Base-by-base conservation (phyloP, 352 stramenopile species). In the Pythium monospermum region DNA sequence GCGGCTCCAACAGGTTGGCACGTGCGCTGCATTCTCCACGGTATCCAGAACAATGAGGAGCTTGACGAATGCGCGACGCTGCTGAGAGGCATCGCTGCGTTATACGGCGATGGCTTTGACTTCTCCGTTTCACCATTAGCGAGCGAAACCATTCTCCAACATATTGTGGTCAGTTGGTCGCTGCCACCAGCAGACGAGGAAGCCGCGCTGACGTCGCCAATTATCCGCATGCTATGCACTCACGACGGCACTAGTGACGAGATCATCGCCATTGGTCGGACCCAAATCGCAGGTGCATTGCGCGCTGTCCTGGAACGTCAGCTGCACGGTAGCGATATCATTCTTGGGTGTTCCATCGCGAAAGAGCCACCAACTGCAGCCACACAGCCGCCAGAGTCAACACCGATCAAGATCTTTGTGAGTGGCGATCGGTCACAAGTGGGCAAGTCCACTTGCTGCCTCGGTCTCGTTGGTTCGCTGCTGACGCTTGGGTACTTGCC, bases 401-500 rank as follows among this genome's bases (percentile, higher is more conserved):
- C 41, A 27, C 42, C 77, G 8, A 56, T 88, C 45, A 69, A 69
- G 25, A 49, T 94, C 6, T 94, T 91, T 50, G 52, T 94, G 35
- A 89, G 74, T 53, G 83, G 83, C 5, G 78, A 91, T 39, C 65
- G 78, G 49, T 81, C 91, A 12, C 87, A 98, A 54, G 96, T 98
- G 0, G 96, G 96, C 54, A 99, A 99, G 69, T 97, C 93, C 6
- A 98, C 86, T 25, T 83, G 97, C 21, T 99, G 92, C 71, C 73
- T 99, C 31, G 95, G 92, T 4, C 59, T 99, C 6, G 61, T 99
- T 10, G 94, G 91, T 2, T 69, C 78, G 26, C 64, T 98, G 6
- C 64, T 99, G 18, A 49, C 67, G n/a, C 64, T 69, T 23, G 80
- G 81, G 18, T 91, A 81, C 31, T 25, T 47, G 3, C 58, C 91